Base-by-base conservation (phyloP, 2,329 filamentous ascomycete genomes). In the Reticulascus tulasneorum region DNA sequence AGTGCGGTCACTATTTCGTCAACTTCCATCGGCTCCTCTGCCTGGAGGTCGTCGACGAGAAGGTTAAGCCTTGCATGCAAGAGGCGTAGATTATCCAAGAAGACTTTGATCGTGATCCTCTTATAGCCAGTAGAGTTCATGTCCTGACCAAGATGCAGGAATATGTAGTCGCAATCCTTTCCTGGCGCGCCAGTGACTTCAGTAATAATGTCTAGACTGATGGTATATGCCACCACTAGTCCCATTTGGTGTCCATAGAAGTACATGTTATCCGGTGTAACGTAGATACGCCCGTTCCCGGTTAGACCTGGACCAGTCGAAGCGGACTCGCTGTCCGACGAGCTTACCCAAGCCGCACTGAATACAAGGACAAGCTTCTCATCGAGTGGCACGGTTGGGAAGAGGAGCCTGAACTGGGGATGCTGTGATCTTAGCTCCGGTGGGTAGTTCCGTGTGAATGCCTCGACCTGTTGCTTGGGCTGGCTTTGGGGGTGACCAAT, bases 191-290 rank as follows among this genome's bases (percentile, higher is more conserved):
- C 86, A 17, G 88, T 96, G 26, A 97, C 87, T 60, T 97, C 93
- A 8, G 80, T 79, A 38, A 98, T 87, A 30, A 76, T 80, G 36
- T 82, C 75, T 38, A 98, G 70, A 36, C 75, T 79, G 33, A 94
- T 78, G 12, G 78, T 78, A 33, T 89, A 91, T 2, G 91, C 86
- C 23, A 95, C 73, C 1, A 97, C 84, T 6, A 98, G 73, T 6
- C 93, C 93, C 57, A 96, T 81, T 54, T 96, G 86, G 53, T 97
- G 86, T 50, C 90, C 94, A 62, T 96, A 98, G 55, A 98, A 97
- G 60, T 94, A 97, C 57, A 98, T 81, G 46, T 90, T 85, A 44
- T 84, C 81, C 0, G 83, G 74, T 1, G 91, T 97, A 41, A 95
- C 82, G 57, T 94, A 98, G 17, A 94, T 81, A 35, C 93, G 79